Evolutionary conservation across 2,329 filamentous ascomycete genomes (phyloP).

Genomic region (Apiospora malaysiana): DNA sequence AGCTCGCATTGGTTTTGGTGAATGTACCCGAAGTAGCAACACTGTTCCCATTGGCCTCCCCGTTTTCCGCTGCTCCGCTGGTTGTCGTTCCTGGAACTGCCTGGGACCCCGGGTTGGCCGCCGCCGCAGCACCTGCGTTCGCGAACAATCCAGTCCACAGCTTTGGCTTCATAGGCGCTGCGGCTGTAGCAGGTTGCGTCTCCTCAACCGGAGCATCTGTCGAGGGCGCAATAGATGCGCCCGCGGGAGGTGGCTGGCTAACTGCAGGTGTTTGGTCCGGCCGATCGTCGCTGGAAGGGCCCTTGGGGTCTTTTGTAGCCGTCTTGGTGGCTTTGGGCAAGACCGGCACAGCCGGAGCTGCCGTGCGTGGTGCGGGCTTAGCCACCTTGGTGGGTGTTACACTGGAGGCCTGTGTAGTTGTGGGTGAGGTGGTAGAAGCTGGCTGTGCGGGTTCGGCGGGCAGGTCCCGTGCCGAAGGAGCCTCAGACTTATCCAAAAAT

Average conservation of each 20-base stretch:
- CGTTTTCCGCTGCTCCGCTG: conserved; percentile 29
- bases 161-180: conserved; percentile 40
- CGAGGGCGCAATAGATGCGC: not conserved
- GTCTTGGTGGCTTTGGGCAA: conserved; percentile 54
- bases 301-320: conserved; percentile 39
- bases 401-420: conserved; percentile 24
- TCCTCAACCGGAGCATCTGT: conserved; percentile 26
- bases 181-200: conserved; percentile 34
- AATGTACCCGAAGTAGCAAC: conserved; percentile 41
- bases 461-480: conserved; percentile 27
- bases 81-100: not conserved
- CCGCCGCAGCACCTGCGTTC: conserved; percentile 33
- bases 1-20: conserved; percentile 48
- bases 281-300: conserved; percentile 13
- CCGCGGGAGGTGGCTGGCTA: conserved; percentile 26
- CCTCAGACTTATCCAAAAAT: conserved; percentile 20
- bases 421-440: not conserved
- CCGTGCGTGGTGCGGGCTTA: conserved; percentile 42
- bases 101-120: conserved; percentile 27
- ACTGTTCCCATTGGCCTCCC: conserved; percentile 24
- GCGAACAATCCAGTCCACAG: conserved; percentile 47
- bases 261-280: conserved; percentile 26
- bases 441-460: not conserved
- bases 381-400: not conserved
- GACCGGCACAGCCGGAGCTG: conserved; percentile 51